A percentile compares a stretch with the other conserved stretches of the same genome.
Conservation (phyloP, 1,284 basidiomycete species). For the Pseudozyma flocculosa region DNA sequence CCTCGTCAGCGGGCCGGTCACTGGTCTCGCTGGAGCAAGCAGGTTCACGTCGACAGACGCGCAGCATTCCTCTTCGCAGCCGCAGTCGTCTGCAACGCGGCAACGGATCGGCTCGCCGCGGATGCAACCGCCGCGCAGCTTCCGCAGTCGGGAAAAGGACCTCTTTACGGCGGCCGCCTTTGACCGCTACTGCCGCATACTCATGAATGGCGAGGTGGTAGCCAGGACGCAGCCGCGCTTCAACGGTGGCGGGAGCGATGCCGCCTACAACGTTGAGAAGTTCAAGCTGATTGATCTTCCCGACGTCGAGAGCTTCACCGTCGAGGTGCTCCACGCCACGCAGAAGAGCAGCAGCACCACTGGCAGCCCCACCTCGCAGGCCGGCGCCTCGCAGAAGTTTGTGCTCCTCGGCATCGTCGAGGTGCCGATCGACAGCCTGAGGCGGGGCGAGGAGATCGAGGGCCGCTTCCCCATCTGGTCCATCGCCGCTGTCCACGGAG, state of each 20-base stretch:
- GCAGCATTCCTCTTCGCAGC: not conserved
- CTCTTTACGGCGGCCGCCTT: slow-evolving; percentile 21
- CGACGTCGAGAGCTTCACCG: slow-evolving; percentile 20
- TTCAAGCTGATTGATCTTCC: slow-evolving; percentile 37
- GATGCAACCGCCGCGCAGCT: no score
- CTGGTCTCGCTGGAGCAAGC: slow-evolving; percentile 16
- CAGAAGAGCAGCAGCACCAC: slow-evolving; percentile 17
- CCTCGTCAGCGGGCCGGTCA: slow-evolving; percentile 11
- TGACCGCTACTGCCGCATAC: slow-evolving; percentile 42
- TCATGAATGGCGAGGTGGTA: slow-evolving; percentile 35
- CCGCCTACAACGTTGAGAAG: slow-evolving; percentile 29
- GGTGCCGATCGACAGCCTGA: slow-evolving; percentile 43
- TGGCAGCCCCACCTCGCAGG: slow-evolving; percentile 7
- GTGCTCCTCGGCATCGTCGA: slow-evolving; percentile 40
- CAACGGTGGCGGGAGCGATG: slow-evolving; percentile 1
- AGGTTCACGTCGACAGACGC: slow-evolving; percentile 4
- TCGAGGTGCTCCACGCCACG: slow-evolving; percentile 39
- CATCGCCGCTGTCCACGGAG: slow-evolving; percentile 4
- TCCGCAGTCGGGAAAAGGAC: slow-evolving; percentile 11
- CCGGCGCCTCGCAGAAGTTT: slow-evolving; percentile 16
- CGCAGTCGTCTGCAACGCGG: not conserved
- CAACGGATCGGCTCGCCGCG: no score
- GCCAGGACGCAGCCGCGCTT: slow-evolving; percentile 34
- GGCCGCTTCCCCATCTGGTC: slow-evolving; percentile 52
- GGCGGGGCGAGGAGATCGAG: slow-evolving; percentile 45